phyloP scores from a whole-genome alignment of 2,329 filamentous ascomycete genomes.

The Fusarium euwallaceae region DNA sequence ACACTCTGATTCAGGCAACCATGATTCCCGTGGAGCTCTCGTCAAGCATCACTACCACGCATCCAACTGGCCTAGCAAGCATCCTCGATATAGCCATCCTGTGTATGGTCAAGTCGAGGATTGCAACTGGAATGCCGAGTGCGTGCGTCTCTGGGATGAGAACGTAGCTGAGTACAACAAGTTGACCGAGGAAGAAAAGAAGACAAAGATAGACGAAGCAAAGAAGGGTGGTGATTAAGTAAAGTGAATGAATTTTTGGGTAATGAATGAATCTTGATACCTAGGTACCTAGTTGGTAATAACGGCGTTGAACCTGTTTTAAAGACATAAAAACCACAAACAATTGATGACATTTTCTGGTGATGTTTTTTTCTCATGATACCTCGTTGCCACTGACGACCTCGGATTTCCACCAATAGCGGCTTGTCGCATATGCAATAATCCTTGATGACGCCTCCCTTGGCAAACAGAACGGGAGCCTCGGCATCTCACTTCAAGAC shows the following conservation, averaged over 20 bases:
- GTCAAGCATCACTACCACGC: constrained; percentile 83
- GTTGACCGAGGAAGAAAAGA: constrained; percentile 71
- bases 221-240: constrained; percentile 23
- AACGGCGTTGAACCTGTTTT: constrained; percentile 26
- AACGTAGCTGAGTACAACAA: constrained; percentile 72
- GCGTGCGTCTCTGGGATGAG: constrained; percentile 75
- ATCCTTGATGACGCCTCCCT: not conserved
- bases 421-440: constrained; percentile 28
- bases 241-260: not conserved
- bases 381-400: not conserved
- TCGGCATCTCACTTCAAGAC: constrained; percentile 17
- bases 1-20: constrained; percentile 79
- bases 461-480: not conserved
- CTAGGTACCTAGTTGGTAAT: constrained; percentile 2
- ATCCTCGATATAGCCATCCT: constrained; percentile 76
- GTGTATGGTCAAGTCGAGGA: constrained; percentile 78
- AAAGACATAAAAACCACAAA: not conserved
- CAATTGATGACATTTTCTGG: not conserved
- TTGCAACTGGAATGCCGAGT: constrained; percentile 77
- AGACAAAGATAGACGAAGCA: constrained; percentile 58
- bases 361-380: not conserved
- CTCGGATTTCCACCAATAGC: constrained; percentile 10
- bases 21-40: constrained; percentile 73
- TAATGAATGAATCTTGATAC: not conserved
- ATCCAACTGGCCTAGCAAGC: constrained; percentile 76